phyloP scores from a whole-genome alignment of 2,329 filamentous ascomycete species.

The Scedosporium apiospermum region DNA sequence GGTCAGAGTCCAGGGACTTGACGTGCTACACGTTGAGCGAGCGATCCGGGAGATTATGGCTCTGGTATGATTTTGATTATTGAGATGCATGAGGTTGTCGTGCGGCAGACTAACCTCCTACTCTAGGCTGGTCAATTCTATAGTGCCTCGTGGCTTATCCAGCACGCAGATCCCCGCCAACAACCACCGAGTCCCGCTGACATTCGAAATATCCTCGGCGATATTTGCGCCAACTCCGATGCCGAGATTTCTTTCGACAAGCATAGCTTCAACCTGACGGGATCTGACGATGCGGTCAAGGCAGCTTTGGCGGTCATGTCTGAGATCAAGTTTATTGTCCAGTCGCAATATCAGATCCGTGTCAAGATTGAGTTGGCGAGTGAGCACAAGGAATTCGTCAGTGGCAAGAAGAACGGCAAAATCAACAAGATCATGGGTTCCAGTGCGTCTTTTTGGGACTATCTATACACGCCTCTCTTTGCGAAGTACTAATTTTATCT shows the following conservation, averaged over 20 bases:
- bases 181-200: constrained; percentile 55
- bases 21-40: constrained; percentile 88
- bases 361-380: constrained; percentile 99
- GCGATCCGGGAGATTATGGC: constrained; percentile 95
- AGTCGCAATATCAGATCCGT: constrained; percentile 82
- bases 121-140: constrained; percentile 88
- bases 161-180: constrained; percentile 59
- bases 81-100: not conserved
- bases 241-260: constrained; percentile 94
- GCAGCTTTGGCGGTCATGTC: constrained; percentile 90
- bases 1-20: constrained; percentile 84
- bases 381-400: constrained; percentile 99
- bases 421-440: constrained; percentile 99
- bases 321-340: constrained; percentile 79
- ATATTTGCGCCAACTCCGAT: constrained; percentile 93
- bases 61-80: constrained; percentile 47
- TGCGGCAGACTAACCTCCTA: constrained; percentile 20
- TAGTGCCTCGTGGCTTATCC: constrained; percentile 91
- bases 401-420: constrained; percentile 99
- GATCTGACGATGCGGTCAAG: constrained; percentile 93
- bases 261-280: constrained; percentile 85
- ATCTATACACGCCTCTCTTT: constrained; percentile 10
- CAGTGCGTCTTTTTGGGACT: constrained; percentile 34
- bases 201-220: constrained; percentile 80
- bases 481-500: not conserved